phyloP scores from a whole-genome alignment of 352 stramenopile species.

The Globisporangium paroecandrum region DNA sequence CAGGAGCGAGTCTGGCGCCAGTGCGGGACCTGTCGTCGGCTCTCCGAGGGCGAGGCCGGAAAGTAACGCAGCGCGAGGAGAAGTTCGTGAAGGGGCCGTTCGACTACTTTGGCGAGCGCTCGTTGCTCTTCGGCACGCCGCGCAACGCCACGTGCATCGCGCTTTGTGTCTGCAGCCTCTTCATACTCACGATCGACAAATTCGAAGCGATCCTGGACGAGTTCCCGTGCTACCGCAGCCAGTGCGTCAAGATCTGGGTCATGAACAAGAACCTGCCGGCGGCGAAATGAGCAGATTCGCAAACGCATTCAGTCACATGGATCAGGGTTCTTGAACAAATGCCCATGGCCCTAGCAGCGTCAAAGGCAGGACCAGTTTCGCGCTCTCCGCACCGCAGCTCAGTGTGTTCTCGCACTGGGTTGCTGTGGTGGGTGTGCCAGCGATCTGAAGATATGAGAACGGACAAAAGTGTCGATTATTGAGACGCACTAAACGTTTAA shows the following conservation, averaged over 20 bases:
- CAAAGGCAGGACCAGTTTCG: no score
- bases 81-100: constrained; percentile 73
- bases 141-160: constrained; percentile 65
- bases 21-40: neutral
- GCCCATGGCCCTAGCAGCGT: no score
- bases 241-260: constrained; percentile 64
- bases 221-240: constrained; percentile 56
- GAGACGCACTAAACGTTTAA: no score
- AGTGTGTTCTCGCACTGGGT: no score
- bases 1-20: neutral
- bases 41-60: constrained; percentile 1
- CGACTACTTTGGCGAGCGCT: constrained; percentile 77
- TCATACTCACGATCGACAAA: constrained; percentile 53
- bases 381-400: no score
- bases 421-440: no score
- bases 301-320: neutral
- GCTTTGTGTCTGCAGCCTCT: constrained; percentile 68
- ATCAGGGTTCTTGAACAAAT: no score
- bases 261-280: constrained; percentile 28
- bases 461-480: no score
- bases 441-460: no score
- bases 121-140: constrained; percentile 65
- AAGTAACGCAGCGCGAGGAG: constrained; percentile 32
- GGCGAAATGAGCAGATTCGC: neutral
- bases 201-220: constrained; percentile 69